These are phyloP conservation scores for Apophysomyces ossiformis DNA, from an alignment of 371 early-diverging fungal species.

Conservation along the genomic window DNA sequence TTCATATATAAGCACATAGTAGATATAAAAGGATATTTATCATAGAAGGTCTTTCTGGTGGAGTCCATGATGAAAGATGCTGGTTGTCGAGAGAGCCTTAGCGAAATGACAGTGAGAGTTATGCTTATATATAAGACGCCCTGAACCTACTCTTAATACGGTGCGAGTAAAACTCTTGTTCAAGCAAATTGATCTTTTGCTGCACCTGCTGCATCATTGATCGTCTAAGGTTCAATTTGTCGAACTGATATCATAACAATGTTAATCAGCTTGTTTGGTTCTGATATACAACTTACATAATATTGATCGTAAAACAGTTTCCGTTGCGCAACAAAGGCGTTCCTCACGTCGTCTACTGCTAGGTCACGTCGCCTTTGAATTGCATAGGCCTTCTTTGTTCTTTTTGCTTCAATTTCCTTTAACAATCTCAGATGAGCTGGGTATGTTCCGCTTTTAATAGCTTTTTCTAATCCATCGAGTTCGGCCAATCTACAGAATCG, in stretches of 20 bases:
- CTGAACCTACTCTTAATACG: constrained; percentile 30
- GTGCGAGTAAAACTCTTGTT: constrained; percentile 39
- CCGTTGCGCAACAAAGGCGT: constrained; percentile 4
- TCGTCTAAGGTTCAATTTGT: constrained; percentile 9
- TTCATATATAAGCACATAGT: too few relatives aligned
- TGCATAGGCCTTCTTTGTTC: constrained; percentile 8
- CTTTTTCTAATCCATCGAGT: constrained; percentile 10
- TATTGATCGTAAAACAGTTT: constrained; percentile 13
- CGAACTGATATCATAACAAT: neutral
- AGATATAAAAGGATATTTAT: constrained; percentile 34
- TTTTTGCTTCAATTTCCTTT: constrained; percentile 14
- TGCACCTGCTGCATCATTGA: constrained; percentile 18
- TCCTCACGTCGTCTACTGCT: neutral
- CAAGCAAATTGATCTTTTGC: constrained; percentile 21
- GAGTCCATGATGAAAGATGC: constrained; percentile 28
- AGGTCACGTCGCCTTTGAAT: constrained; percentile 21
- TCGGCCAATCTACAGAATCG: constrained; percentile 5
- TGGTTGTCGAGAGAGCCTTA: constrained; percentile 16
- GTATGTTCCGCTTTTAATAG: constrained; percentile 8
- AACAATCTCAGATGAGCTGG: constrained; percentile 11
- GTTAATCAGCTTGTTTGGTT: neutral
- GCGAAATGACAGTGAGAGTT: neutral
- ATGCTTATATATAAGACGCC: neutral
- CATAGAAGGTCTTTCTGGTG: constrained; percentile 43
- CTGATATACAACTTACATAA: constrained; percentile 3